Percentiles rank a stretch among this genome's conserved stretches.
Conservation (phyloP, 2,329 filamentous ascomycete genomes). For the Pyrenochaeta sp. region DNA sequence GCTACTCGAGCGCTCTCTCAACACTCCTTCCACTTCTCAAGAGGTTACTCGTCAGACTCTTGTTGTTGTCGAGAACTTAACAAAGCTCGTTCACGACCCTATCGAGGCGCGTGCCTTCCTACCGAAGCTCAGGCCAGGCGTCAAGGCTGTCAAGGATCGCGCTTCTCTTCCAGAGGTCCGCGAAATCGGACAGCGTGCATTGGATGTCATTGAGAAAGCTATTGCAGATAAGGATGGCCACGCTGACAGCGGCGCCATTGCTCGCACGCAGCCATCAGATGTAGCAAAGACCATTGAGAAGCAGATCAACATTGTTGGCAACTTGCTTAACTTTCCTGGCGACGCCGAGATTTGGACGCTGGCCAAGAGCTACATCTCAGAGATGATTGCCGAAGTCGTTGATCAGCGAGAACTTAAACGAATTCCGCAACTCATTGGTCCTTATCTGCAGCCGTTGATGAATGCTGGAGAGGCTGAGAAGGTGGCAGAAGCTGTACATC, state of each 20-base stretch:
- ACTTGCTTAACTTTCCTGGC: constrained; percentile 68
- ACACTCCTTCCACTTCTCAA: constrained; percentile 88
- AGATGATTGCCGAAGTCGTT: constrained; percentile 87
- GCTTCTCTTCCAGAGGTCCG: constrained; percentile 95
- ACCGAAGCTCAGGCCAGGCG: constrained; percentile 92
- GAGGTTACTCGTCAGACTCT: constrained; percentile 96
- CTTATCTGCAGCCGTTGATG: constrained; percentile 79
- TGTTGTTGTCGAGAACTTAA: constrained; percentile 97
- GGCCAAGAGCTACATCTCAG: constrained; percentile 76
- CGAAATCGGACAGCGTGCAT: constrained; percentile 82
- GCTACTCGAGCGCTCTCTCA: constrained; percentile 90
- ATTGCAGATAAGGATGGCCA: constrained; percentile 72
- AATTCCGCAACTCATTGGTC: constrained; percentile 72
- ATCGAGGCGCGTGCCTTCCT: constrained; percentile 94
- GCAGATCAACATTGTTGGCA: constrained; percentile 75
- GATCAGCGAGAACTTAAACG: constrained; percentile 82
- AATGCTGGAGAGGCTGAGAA: constrained; percentile 68
- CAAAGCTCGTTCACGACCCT: constrained; percentile 95
- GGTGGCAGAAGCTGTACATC: constrained; percentile 77
- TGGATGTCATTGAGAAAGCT: constrained; percentile 89
- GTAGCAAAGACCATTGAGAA: constrained; percentile 78
- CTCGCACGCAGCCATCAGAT: constrained; percentile 75
- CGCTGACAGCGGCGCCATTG: constrained; percentile 64
- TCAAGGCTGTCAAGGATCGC: constrained; percentile 85
- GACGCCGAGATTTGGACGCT: constrained; percentile 69